Base-by-base conservation (phyloP, 345 rosid species). In the Brassica rapa region DNA sequence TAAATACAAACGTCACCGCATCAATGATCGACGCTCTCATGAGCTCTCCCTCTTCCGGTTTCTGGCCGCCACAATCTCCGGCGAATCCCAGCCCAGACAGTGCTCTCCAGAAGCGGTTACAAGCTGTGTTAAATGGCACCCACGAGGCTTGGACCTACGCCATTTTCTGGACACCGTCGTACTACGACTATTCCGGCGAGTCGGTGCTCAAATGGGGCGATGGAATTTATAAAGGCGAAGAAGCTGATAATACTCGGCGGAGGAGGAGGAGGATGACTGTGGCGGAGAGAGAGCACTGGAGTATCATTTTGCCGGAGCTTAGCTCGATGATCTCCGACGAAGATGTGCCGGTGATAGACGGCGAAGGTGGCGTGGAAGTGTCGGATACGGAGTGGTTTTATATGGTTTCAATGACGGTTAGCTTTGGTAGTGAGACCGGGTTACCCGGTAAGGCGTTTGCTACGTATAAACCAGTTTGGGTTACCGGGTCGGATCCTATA, bases 381-480 rank as follows among this genome's bases (percentile, higher is more conserved):
- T 87, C 94, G 8, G 98, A 94, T 74, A 83, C 88, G 2, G 98
- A 94, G 83, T 94, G 98, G 97, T 94, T 90, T 84, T 92, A 84
- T 72, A 84, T 92, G 46, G 87, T 92, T 27, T 92, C 98, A 4
- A 94, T 92, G 98, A 89, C 95, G 32, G 89, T 85, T 73, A 85
- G 90, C 3, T 94, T 89, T 62, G 83, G 85, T 49, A 85, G 73
- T 75, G 93, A 94, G 19, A 32, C 79, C 62, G 97, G 93, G 35
- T 79, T 94, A 30, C 88, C 94, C 4, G 97, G 95, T 19, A 91
- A 88, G 79, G 93, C 93, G 32, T 81, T 91, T 35, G 81, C 81
- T 80, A 83, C 62, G 46, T 83, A 87, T 25, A 62, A 15, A 29
- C 87, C 95, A 24, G 82, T 89, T 24, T 94, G 97, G 98, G 75